Base-by-base conservation (phyloP, 148 eudicot genomes). In the Talinum fruticosum region DNA sequence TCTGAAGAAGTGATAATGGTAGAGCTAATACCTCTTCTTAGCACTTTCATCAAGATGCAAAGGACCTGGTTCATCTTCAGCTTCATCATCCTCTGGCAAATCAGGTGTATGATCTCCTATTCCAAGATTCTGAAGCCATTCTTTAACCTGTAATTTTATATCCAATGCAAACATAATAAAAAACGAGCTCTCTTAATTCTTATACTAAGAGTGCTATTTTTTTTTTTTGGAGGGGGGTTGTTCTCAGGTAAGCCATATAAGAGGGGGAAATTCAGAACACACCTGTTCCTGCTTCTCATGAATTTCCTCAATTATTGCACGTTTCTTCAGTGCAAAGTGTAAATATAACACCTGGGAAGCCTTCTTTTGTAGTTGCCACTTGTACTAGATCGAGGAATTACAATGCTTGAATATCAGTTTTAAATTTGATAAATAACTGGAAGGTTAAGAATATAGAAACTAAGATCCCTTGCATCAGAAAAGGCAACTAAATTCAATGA, bases 201-300 rank as follows among this genome's bases (percentile, higher is more conserved):
- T 38, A 37, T 13, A 61, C 33, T 10, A 16, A 70, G 41, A 64
- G 41, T n/a, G n/a, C n/a, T n/a, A n/a, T n/a, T n/a, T n/a, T n/a
- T n/a, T n/a, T n/a, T n/a, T n/a, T n/a, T n/a, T n/a, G n/a, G 12
- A 49, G 76, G 57, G 57, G 34, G 23, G 33, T 16, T 13, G 14
- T 8, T 62, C 33, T 62, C 30, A 10, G 66, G 66, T 3, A 72
- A 62, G 23, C 36, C n/a, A n/a, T 24, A 66, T 64, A 37, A 78
- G 69, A 65, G 64, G 51, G 26, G 36, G 41, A 64, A 30, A 76
- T 75, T 41, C 28, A 66, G 72, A 45, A 82, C 86, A 81, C 81
- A 96, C 99, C 97, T 96, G 99, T 81, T 91, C 99, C 85, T 96
- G 99, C 84, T 93, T 96, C 87, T 96, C 99, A 71, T 92, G 89